Evolutionary conservation across 371 early-diverging fungal genomes (phyloP), one percentile per base, ranked within the genome.

Genomic region (Syncephalastrum contaminatum): DNA sequence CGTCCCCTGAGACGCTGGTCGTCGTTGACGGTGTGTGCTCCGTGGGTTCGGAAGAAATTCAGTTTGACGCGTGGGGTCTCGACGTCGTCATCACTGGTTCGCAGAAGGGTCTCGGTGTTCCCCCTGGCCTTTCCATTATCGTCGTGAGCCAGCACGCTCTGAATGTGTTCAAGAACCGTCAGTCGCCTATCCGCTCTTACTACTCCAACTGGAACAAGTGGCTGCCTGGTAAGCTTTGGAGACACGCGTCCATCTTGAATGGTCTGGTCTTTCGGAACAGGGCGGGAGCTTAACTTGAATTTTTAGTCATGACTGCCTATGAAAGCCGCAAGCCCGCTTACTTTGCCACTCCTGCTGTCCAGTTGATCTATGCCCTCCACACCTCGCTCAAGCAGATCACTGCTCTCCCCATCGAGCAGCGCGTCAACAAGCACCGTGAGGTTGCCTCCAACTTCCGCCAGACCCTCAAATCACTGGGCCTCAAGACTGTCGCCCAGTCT

Each of bases 301-400:
- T 55, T 40, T 8, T 85, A 68, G 92, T 97, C 69, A 96, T 96
- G 96, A 70, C 88, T 55, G 89, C 93, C 18, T 97, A 96, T 69
- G 96, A 96, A 77, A 83, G 88, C 7, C 88, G 95, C 63, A 88
- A 90, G 62, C 90, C 93, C 25, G 83, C 86, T 48, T 98, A 98
- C 80, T 98, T 97, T 79, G 96, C 95, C 56, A 98, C 98, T n/a
- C 98, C 98, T 14, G 89, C 96, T 47, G 98, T 98, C 45, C 95
- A 95, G 80, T 82, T 91, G 56, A 84, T 98, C 69, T 82, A 88
- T 69, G 95, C 97, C 36, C 88, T 98, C 44, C 81, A 93, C 66
- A 81, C 85, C 19, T 87, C 92, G 49, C 84, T 98, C 59, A 82
- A 83, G 66, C 90, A 91, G 67, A 80, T 97, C 50, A 80, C 86